phyloP scores from a whole-genome alignment of 306 rosid genomes.

The Myrica gale region DNA sequence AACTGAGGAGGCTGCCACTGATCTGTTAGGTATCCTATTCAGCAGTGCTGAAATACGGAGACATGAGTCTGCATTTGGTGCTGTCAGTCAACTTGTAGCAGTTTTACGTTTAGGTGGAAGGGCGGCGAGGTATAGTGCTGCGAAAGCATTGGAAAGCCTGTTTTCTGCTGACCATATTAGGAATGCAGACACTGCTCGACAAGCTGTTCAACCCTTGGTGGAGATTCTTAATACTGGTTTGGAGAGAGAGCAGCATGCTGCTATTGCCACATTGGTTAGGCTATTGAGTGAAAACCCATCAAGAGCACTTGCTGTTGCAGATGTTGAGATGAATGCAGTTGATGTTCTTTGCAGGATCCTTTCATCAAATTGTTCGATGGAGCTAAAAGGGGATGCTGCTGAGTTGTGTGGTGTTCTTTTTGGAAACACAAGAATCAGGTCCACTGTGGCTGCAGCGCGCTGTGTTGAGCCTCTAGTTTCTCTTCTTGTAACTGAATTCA shows the following conservation, averaged over 20 bases:
- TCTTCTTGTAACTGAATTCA: slow-evolving; percentile 79
- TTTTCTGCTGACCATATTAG: slow-evolving; percentile 95
- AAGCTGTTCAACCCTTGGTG: slow-evolving; percentile 95
- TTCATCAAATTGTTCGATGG: slow-evolving; percentile 84
- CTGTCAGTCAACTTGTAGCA: slow-evolving; percentile 97
- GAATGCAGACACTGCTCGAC: slow-evolving; percentile 91
- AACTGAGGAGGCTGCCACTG: slow-evolving; percentile 97
- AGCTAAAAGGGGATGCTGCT: slow-evolving; percentile 95
- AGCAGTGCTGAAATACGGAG: slow-evolving; percentile 92
- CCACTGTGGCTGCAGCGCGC: slow-evolving; percentile 87
- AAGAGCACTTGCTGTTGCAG: slow-evolving; percentile 93
- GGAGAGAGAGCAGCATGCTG: slow-evolving; percentile 98
- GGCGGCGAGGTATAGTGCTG: slow-evolving; percentile 91
- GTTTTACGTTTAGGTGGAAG: slow-evolving; percentile 98
- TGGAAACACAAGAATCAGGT: slow-evolving; percentile 94
- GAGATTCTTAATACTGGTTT: slow-evolving; percentile 95
- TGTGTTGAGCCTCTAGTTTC: slow-evolving; percentile 97
- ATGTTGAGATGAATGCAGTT: slow-evolving; percentile 98
- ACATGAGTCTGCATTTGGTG: slow-evolving; percentile 89
- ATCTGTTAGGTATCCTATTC: slow-evolving; percentile 85
- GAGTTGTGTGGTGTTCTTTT: slow-evolving; percentile 91
- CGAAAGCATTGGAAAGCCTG: slow-evolving; percentile 94
- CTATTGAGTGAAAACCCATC: slow-evolving; percentile 96
- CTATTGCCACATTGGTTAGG: slow-evolving; percentile 91
- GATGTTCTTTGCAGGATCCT: slow-evolving; percentile 97